Evolutionary conservation across 192 early-diverging fungal species (phyloP), one percentile per base, ranked within the genome.

Genomic region (Glomus cerebriforme): DNA sequence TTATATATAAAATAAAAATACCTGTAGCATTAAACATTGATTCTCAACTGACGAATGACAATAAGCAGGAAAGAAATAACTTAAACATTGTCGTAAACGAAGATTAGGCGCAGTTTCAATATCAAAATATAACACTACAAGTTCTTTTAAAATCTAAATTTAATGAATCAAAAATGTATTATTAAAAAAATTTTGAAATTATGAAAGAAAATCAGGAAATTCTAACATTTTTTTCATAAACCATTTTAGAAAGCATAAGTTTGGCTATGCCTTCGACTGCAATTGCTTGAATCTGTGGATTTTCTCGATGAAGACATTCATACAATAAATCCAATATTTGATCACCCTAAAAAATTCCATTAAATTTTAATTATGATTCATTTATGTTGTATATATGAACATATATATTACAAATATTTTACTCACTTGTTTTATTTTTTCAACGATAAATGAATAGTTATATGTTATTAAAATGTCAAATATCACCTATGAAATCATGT

Each of bases 21-120:
- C 91, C 77, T 88, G 78, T 75, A 86, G 86, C 78, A 97, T 79
- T 59, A 89, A 72, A 13, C 73, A 81, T 82, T 96, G 96, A 83
- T 93, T 93, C 0, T 91, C 90, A 59, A 85, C 77, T 8, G 91
- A 87, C 34, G 95, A 95, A 76, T 94, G 90, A 80, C 93, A 91
- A 79, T 88, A 96, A 15, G 92, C 92, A 9, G 93, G 95, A 72
- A 97, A 89, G 72, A 97, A 97, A 80, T 96, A 97, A 27, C 87
- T 89, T n/a, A 97, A 86, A 77, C 95, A 97, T 80, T 96, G 95
- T 1, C 93, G 86, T 70, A 95, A 83, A 15, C 90, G 87, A 64
- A 91, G 83, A 79, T 95, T 96, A 39, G 67, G 78, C 13, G 79
- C 83, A 8, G 92, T 95, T 2, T 83, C 78, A 22, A 93, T 92